Base-by-base conservation (phyloP, 106 monocot species). In the Ottelia alismoides region DNA sequence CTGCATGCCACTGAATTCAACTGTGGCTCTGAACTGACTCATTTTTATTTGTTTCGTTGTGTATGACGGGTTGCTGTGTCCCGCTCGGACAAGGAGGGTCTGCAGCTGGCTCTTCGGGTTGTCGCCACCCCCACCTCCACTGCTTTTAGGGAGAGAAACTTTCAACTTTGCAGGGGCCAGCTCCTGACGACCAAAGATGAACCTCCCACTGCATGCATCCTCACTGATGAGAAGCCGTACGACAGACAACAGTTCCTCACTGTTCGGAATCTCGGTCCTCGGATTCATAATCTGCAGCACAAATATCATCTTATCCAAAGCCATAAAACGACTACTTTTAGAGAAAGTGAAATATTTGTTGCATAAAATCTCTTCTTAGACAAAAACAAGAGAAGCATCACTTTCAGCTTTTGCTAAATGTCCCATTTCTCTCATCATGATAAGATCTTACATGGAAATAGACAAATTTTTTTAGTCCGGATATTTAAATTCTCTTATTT, bases 1-100 rank as follows among this genome's bases (percentile, higher is more conserved):
- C 55, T 90, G 74, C 98, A 99, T 99, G 7, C 85, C 86, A 22
- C 86, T 99, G 55, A 99, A 86, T 51, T 79, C 82, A 1, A 99
- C 98, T 18, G 54, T 83, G 12, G 90, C 44, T 65, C 80, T 74
- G 65, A 83, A 99, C 52, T 72, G 82, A 47, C 25, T 63, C 51
- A 58, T 75, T 30, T 65, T 86, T 19, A 80, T 20, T 40, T 74
- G 82, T 52, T 80, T 82, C 19, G 73, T 90, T 40, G 67, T 85
- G 68, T 99, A 99, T 14, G 49, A 16, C 0, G 98, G 98, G 26
- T 70, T 76, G 27, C 71, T 66, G 22, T 90, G 89, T 27, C 98
- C 98, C 6, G 98, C 79, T 61, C 98, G 70, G 16, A 71, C 77
- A 2, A 99, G 64, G 3, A 90, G 21, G 5, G 79, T 91, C 48